phyloP scores from a whole-genome alignment of 2,329 filamentous ascomycete species.

The Diatrype stigma region DNA sequence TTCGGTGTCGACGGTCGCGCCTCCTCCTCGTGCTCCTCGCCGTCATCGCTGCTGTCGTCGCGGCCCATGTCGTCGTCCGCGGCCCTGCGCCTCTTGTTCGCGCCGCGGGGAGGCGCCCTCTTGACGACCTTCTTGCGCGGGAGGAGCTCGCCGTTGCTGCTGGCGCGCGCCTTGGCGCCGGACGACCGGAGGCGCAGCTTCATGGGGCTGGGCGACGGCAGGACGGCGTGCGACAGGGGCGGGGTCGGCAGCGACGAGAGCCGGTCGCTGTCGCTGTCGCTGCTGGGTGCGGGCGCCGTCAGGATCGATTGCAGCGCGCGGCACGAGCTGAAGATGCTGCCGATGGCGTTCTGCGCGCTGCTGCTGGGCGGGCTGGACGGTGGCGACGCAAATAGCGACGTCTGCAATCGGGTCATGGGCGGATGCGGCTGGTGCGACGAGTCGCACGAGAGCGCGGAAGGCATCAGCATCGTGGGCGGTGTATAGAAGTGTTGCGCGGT shows the following conservation, averaged over 20 bases:
- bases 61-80: constrained; percentile 43
- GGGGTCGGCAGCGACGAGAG: constrained; percentile 45
- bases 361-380: constrained; percentile 52
- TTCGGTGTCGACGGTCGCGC: constrained; percentile 52
- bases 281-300: constrained; percentile 32
- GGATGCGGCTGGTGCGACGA: constrained; percentile 44
- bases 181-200: constrained; percentile 54
- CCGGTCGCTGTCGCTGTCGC: constrained; percentile 9
- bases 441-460: constrained; percentile 56
- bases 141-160: constrained; percentile 21
- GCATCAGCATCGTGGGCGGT: constrained; percentile 51
- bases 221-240: constrained; percentile 45
- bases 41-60: constrained; percentile 28
- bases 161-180: constrained; percentile 27
- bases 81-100: constrained; percentile 51
- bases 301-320: constrained; percentile 59
- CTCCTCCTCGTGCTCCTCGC: constrained; percentile 18
- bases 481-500: constrained; percentile 1
- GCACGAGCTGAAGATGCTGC: constrained; percentile 56
- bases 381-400: constrained; percentile 53
- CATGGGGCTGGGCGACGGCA: constrained; percentile 31
- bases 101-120: constrained; percentile 42
- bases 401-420: constrained; percentile 40
- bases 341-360: constrained; percentile 42
- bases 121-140: constrained; percentile 48